Base-by-base conservation (phyloP, 495 filamentous ascomycete genomes). In the Bryoglossum gracile region DNA sequence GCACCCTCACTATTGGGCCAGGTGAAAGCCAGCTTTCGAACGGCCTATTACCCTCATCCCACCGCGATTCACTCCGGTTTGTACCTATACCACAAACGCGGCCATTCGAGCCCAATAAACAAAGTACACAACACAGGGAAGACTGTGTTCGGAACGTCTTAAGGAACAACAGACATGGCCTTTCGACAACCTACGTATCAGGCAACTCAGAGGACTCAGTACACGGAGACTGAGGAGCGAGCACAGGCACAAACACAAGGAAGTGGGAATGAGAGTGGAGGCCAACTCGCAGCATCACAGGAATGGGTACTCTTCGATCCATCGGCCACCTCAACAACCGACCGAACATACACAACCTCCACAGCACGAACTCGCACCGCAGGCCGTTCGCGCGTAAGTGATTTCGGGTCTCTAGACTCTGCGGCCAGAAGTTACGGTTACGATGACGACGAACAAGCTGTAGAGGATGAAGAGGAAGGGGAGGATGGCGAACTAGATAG, bases 231-330 rank as follows among this genome's bases (percentile, higher is more conserved):
- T 17, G 41, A 50, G 39, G 8, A 11, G 26, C 65, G 73, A 18
- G 68, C 60, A 35, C 64, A 62, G 43, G 61, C 54, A 51, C 45
- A 26, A 18, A 42, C 43, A 3, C 16, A 28, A 11, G 8, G 57
- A 24, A 51, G 44, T 24, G 60, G 58, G 43, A 52, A 59, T 23
- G 21, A 21, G 34, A 54, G 61, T 34, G 60, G 60, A 26, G 62
- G 64, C 48, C 57, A 63, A 18, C 57, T 75, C 34, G 79, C 84
- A 58, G 85, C 94, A 42, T 79, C 87, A 3, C 82, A 89, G 61
- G 90, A 95, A 80, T 97, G 92, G 94, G 81, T 98, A 36, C 78
- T 98, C 55, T 98, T 98, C 68, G 88, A 88, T 9, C 89, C 89
- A 3, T 71, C 76, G 14, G 78, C 81, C 17, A 69, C 78, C 30